Conservation (phyloP, 108 stramenopile genomes). For the Cylindrotheca fusiformis region DNA sequence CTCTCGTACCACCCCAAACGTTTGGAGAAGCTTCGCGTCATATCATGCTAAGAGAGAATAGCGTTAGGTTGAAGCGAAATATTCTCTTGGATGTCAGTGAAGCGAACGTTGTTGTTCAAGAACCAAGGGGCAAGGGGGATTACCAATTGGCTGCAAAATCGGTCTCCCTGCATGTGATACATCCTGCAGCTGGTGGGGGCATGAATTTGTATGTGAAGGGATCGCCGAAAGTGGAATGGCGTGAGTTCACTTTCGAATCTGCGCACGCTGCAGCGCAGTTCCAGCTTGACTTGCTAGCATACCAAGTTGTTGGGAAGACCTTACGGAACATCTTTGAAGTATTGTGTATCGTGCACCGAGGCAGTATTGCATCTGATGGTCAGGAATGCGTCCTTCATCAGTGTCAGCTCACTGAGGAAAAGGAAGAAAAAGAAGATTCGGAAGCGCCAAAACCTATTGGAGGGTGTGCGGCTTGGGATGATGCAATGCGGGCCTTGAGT, state of each 20-base stretch:
- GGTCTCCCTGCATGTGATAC: constrained; percentile 23
- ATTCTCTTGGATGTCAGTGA: constrained; percentile 23
- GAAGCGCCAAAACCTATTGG: not conserved
- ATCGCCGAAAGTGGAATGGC: constrained; percentile 23
- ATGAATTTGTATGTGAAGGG: constrained; percentile 33
- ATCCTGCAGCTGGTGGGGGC: constrained; percentile 32
- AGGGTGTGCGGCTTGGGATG: constrained; percentile 65
- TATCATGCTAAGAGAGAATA: constrained; percentile 29
- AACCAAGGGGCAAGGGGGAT: constrained; percentile 14
- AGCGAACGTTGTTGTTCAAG: constrained; percentile 12
- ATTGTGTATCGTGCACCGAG: constrained; percentile 52
- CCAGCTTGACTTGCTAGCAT: constrained; percentile 60
- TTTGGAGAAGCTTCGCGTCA: constrained; percentile 38
- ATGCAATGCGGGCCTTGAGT: constrained; percentile 71
- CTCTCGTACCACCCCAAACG: constrained; percentile 35
- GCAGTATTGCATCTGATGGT: constrained; percentile 41
- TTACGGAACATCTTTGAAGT: constrained; percentile 52
- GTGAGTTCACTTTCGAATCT: constrained; percentile 60
- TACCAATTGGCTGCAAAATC: constrained; percentile 10
- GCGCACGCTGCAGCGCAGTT: constrained; percentile 68
- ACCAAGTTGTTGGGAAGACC: constrained; percentile 48
- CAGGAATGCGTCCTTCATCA: constrained; percentile 39
- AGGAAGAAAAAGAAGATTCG: constrained; percentile 7
- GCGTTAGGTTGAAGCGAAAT: constrained; percentile 13
- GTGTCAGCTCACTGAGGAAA: constrained; percentile 3